Evolutionary conservation across 768 basidiomycete genomes (phyloP).

Genomic region (Agaricus subrufescens): DNA sequence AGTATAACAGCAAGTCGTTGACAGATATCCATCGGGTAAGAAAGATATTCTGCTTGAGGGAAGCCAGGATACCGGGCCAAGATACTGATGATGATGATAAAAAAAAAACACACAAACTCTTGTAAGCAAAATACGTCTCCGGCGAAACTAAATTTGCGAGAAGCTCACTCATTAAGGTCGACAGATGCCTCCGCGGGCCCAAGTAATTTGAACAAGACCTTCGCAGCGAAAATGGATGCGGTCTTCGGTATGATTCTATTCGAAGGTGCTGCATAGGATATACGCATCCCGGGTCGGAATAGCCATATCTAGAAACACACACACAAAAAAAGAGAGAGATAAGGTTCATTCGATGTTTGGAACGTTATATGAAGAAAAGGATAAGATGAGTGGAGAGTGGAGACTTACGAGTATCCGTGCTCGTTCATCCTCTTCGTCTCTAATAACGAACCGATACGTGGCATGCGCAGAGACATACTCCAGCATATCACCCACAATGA

Average conservation of each 20-base stretch:
- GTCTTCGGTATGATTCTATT: slow-evolving; percentile 56
- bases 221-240: slow-evolving; percentile 65
- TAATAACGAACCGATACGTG: slow-evolving; percentile 84
- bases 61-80: slow-evolving; percentile 75
- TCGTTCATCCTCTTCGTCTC: slow-evolving; percentile 82
- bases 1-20: slow-evolving; percentile 64
- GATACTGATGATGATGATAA: slow-evolving; percentile 30
- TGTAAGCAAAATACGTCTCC: neutral
- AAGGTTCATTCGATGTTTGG: neutral
- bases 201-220: slow-evolving; percentile 81
- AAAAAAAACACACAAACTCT: neutral
- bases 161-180: slow-evolving; percentile 51
- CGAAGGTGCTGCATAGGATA: slow-evolving; percentile 63
- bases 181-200: slow-evolving; percentile 48
- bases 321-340: neutral
- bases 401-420: slow-evolving; percentile 71
- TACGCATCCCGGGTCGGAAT: slow-evolving; percentile 83
- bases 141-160: neutral
- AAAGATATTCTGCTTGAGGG: slow-evolving; percentile 83
- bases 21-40: slow-evolving; percentile 79
- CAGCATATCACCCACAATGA: slow-evolving; percentile 86
- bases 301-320: slow-evolving; percentile 70
- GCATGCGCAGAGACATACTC: slow-evolving; percentile 92
- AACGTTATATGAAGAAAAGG: too few species aligned
- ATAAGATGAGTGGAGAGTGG: too few species aligned